These are phyloP conservation scores for Roridomyces roridus DNA, from an alignment of 768 basidiomycete genomes.

Conservation along the genomic window DNA sequence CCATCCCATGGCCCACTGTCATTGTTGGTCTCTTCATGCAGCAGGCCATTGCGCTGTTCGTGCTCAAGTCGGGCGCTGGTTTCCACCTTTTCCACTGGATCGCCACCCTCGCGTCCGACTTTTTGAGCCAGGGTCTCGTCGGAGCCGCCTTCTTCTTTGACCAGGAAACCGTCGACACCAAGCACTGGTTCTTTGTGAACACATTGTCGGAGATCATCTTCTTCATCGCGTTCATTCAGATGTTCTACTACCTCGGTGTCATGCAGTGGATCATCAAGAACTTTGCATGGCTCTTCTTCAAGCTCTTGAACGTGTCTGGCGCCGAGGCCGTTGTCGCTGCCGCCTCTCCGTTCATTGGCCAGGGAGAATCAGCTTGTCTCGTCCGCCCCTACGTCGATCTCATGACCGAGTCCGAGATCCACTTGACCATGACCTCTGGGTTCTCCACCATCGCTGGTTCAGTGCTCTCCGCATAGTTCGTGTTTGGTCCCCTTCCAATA, in stretches of 20 bases:
- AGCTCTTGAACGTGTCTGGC: constrained; percentile 89
- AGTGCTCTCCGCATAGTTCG: constrained; percentile 84
- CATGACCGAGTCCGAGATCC: constrained; percentile 20
- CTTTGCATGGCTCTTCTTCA: constrained; percentile 96
- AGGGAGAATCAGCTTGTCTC: constrained; percentile 84
- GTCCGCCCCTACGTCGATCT: constrained; percentile 82
- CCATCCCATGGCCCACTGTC: constrained; percentile 86
- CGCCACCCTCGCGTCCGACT: constrained; percentile 80
- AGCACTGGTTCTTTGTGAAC: constrained; percentile 88
- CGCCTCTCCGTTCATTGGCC: constrained; percentile 92
- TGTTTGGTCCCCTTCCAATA: not conserved
- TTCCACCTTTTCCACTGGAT: constrained; percentile 87
- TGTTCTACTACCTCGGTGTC: constrained; percentile 88
- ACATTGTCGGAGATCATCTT: constrained; percentile 85
- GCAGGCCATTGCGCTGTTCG: constrained; percentile 87
- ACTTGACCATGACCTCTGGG: constrained; percentile 84
- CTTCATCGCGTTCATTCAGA: constrained; percentile 92
- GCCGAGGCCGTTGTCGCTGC: constrained; percentile 94
- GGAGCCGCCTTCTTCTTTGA: constrained; percentile 90
- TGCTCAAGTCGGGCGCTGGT: constrained; percentile 84
- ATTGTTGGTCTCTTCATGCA: constrained; percentile 87
- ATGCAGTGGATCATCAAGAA: constrained; percentile 94
- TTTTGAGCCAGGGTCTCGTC: constrained; percentile 67
- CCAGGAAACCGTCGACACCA: constrained; percentile 54
- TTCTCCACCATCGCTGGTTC: constrained; percentile 95